phyloP scores from a whole-genome alignment of 2,329 filamentous ascomycete genomes.

The Verticillium albo-atrum region DNA sequence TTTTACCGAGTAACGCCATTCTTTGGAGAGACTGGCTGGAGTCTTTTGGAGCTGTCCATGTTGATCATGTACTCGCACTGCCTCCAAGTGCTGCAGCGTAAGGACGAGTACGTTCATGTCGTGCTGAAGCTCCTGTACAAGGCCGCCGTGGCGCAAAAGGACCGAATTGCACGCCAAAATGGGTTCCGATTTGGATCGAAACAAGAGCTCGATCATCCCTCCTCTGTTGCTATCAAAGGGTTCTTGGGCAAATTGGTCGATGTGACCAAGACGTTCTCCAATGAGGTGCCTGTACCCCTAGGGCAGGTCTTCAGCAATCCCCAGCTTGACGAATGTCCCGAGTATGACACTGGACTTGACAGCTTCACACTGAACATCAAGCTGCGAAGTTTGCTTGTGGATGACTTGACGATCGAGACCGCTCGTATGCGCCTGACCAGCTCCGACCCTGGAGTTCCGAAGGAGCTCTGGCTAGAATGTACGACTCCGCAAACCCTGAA shows the following conservation, averaged over 20 bases:
- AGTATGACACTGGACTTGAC: constrained; percentile 67
- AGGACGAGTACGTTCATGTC: constrained; percentile 75
- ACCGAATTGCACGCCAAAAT: constrained; percentile 37
- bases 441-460: constrained; percentile 46
- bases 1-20: constrained; percentile 76
- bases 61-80: constrained; percentile 82
- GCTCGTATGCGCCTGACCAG: constrained; percentile 61
- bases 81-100: constrained; percentile 68
- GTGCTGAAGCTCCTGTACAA: constrained; percentile 71
- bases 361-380: constrained; percentile 67
- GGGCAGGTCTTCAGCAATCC: constrained; percentile 70
- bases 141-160: constrained; percentile 51
- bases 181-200: background rate
- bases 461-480: constrained; percentile 64
- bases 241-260: constrained; percentile 43
- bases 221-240: constrained; percentile 36
- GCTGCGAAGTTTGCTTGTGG: constrained; percentile 68
- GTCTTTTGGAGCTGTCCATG: constrained; percentile 73
- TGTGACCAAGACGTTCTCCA: constrained; percentile 37
- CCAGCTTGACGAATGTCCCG: constrained; percentile 61
- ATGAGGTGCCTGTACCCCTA: constrained; percentile 65
- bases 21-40: constrained; percentile 77
- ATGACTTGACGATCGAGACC: constrained; percentile 62
- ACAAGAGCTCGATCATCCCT: constrained; percentile 20
- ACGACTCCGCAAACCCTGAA: constrained; percentile 34